Percentiles rank a stretch among this genome's conserved stretches.
Conservation (phyloP, 2,329 filamentous ascomycete species). For the Cladobotryum mycophilum region DNA sequence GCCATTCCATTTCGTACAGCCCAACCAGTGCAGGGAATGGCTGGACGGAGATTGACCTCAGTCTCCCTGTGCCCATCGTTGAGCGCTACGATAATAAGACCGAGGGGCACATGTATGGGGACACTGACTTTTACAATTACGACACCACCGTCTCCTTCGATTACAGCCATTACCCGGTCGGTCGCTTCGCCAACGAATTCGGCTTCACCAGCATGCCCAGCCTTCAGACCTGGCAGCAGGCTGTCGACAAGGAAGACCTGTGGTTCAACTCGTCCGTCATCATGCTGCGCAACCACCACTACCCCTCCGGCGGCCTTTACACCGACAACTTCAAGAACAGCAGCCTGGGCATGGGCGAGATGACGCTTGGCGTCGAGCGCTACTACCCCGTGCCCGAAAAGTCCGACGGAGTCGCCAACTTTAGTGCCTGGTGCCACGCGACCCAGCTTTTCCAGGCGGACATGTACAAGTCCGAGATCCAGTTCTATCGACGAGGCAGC, state of each 20-base stretch:
- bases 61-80: conserved; percentile 48
- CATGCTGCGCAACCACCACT: conserved; percentile 53
- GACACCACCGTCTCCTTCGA: conserved; percentile 46
- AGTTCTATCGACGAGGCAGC: conserved; percentile 55
- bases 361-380: conserved; percentile 48
- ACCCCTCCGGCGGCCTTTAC: conserved; percentile 20
- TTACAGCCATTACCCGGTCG: conserved; percentile 47
- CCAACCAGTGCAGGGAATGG: conserved; percentile 56
- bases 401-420: conserved; percentile 47
- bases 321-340: conserved; percentile 14
- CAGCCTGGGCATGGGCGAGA: conserved; percentile 43
- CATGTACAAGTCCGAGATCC: conserved; percentile 53
- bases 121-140: conserved; percentile 58
- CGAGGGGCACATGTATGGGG: conserved; percentile 48
- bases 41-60: conserved; percentile 39
- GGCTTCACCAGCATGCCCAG: conserved; percentile 59
- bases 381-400: conserved; percentile 55
- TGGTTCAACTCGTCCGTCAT: conserved; percentile 52
- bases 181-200: conserved; percentile 58
- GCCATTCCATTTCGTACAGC: conserved; percentile 53
- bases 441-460: conserved; percentile 61
- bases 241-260: conserved; percentile 43
- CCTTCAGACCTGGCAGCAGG: conserved; percentile 51
- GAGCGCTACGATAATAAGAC: conserved; percentile 51
- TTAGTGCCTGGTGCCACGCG: conserved; percentile 54